Conservation (phyloP, 768 basidiomycete genomes). For the Boletus huronensis region DNA sequence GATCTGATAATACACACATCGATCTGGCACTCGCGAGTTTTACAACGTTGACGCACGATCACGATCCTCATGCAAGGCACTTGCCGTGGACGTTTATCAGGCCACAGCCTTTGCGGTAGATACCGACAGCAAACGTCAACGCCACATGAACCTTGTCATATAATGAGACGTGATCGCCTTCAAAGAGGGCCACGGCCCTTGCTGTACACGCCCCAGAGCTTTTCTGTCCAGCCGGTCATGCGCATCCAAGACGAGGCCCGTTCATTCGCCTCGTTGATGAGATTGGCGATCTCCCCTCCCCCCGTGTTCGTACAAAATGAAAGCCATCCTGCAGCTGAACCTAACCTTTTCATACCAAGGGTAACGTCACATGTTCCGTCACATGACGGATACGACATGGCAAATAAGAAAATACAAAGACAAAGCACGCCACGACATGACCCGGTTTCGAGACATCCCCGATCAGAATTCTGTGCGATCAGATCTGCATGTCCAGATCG, state of each 20-base stretch:
- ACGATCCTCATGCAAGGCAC: constrained; percentile 13
- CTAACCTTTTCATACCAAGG: constrained; percentile 19
- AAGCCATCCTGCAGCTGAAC: constrained; percentile 20
- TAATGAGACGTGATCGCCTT: constrained; percentile 17
- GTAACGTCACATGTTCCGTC: constrained; percentile 24
- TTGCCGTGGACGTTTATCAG: constrained; percentile 8
- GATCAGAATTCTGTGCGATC: constrained; percentile 36
- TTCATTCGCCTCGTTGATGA: constrained; percentile 1
- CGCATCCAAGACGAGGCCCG: neutral
- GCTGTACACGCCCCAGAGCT: neutral
- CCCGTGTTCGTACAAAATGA: constrained; percentile 13
- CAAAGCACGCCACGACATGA: constrained; percentile 16
- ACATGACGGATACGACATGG: constrained; percentile 15
- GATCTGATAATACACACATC: neutral
- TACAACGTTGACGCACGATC: neutral
- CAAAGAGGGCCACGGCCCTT: constrained; percentile 10
- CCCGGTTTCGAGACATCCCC: constrained; percentile 21
- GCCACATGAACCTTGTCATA: constrained; percentile 30
- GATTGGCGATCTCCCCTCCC: constrained; percentile 3
- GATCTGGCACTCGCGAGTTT: no score
- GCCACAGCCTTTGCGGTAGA: constrained; percentile 11
- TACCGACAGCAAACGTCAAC: constrained; percentile 20
- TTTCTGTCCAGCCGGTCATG: constrained; percentile 4
- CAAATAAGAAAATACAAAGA: constrained; percentile 18
- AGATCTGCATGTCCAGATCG: constrained; percentile 27